These are phyloP conservation scores for Ustilago sp. DNA, from an alignment of 1,284 basidiomycete species.

Conservation along the genomic window DNA sequence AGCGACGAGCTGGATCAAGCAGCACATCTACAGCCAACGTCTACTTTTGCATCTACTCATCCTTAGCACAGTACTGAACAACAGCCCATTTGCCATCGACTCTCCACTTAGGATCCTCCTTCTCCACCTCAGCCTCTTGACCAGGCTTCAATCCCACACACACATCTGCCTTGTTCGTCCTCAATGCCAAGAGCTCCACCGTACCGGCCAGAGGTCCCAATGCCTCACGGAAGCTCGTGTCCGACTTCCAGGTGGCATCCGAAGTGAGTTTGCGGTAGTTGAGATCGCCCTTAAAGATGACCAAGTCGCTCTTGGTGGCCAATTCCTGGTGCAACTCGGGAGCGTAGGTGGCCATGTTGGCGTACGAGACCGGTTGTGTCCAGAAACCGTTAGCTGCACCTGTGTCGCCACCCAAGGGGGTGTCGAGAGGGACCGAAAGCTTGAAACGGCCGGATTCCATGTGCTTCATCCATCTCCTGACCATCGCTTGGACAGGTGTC, in stretches of 20 bases:
- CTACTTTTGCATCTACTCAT: constrained; percentile 21
- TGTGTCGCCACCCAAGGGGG: constrained; percentile 74
- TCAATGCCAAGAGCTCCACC: constrained; percentile 83
- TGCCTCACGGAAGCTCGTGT: constrained; percentile 81
- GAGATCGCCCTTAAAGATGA: constrained; percentile 96
- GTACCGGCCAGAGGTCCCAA: constrained; percentile 79
- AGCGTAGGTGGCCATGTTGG: constrained; percentile 70
- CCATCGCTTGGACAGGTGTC: constrained; percentile 75
- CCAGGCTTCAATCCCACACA: constrained; percentile 62
- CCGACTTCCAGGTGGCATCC: constrained; percentile 87
- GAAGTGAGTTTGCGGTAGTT: constrained; percentile 79
- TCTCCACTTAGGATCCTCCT: constrained; percentile 60
- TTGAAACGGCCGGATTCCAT: constrained; percentile 79
- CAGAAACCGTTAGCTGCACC: constrained; percentile 58
- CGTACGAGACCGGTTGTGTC: constrained; percentile 59
- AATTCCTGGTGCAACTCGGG: constrained; percentile 76
- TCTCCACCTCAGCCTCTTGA: constrained; percentile 48
- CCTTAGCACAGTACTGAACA: constrained; percentile 48
- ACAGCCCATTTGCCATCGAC: constrained; percentile 64
- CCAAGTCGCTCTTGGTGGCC: constrained; percentile 75
- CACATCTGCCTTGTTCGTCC: constrained; percentile 92
- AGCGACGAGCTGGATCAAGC: background rate
- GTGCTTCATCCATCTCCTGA: constrained; percentile 80
- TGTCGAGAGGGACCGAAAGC: constrained; percentile 78
- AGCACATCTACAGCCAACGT: background rate